Evolutionary conservation across 129 eudicot genomes (phyloP), one percentile per base, ranked within the genome.

Genomic region (Dittrichia graveolens): DNA sequence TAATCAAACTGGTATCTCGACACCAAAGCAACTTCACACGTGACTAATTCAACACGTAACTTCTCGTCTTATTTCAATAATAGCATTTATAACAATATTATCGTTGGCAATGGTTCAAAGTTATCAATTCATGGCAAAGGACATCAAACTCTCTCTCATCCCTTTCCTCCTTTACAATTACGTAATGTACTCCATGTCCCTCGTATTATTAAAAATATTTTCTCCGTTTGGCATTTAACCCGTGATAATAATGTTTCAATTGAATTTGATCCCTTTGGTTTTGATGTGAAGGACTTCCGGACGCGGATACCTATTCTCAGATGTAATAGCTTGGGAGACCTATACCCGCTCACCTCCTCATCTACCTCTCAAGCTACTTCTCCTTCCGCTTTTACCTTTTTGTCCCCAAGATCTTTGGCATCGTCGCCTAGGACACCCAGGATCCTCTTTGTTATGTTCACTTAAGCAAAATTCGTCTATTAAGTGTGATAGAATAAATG

Each of bases 321-420:
- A 63, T 39, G 52, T 14, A 63, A 39, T 7, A 63, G 69, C 6
- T 5, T 13, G 5, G 37, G 49, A 1, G 69, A 63, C 4, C 49
- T 63, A 1, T 63, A 63, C 6, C 31, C 49, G 2, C 69, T 63
- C 50, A 63, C 69, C 6, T n/a, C 6, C 6, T 15, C 49, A 2
- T 0, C 3, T 39, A 11, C 3, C 0, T 5, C 13, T 63, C 50
- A 8, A 2, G 11, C 13, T 6, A 5, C 49, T 3, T 6, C 35
- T 6, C 48, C 69, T 0, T 41, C 48, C 9, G 11, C 68, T 0
- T 42, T 63, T n/a, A 11, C 35, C 5, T 11, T 50, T 8, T 2
- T 63, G 2, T 35, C 66, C 66, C 5, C 44, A 61, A 61, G 66
- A 61, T 6, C 16, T 61, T 14, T 61, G 66, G 66, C 45, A 61